Percentiles rank a stretch among this genome's conserved stretches.
Conservation (phyloP, 2,329 filamentous ascomycete genomes). For the Rhinocladiella mackenziei region DNA sequence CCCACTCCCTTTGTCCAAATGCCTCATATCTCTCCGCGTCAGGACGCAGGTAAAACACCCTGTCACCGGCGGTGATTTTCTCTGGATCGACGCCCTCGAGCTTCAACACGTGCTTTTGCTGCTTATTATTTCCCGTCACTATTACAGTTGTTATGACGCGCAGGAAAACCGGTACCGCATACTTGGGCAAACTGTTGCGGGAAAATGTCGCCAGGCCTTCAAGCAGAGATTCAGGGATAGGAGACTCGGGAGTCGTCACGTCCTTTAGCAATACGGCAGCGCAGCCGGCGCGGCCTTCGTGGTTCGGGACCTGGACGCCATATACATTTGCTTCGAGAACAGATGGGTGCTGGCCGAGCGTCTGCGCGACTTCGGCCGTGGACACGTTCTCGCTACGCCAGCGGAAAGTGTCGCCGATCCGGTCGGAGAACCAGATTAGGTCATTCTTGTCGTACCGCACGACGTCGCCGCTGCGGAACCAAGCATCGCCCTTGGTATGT, state of each 20-base stretch:
- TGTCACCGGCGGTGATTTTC: slow-evolving; percentile 46
- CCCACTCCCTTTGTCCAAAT: slow-evolving; percentile 67
- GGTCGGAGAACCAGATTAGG: slow-evolving; percentile 66
- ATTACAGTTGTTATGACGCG: slow-evolving; percentile 61
- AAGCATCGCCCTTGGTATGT: slow-evolving; percentile 63
- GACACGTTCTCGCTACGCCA: slow-evolving; percentile 70
- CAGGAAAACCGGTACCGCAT: slow-evolving; percentile 74
- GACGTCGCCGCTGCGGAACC: slow-evolving; percentile 66
- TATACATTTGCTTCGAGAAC: slow-evolving; percentile 58
- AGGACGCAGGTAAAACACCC: slow-evolving; percentile 62
- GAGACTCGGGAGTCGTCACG: slow-evolving; percentile 8
- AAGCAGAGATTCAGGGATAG: slow-evolving; percentile 10
- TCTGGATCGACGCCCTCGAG: slow-evolving; percentile 67
- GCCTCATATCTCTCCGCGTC: slow-evolving; percentile 59
- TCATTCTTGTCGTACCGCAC: slow-evolving; percentile 59
- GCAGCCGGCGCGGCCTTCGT: slow-evolving; percentile 66
- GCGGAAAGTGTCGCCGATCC: slow-evolving; percentile 68
- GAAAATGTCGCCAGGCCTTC: slow-evolving; percentile 25
- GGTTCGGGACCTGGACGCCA: slow-evolving; percentile 60
- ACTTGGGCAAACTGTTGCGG: slow-evolving; percentile 62
- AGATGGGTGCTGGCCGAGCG: slow-evolving; percentile 57
- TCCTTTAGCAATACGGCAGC: slow-evolving; percentile 46
- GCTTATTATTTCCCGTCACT: slow-evolving; percentile 81
- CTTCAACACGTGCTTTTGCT: slow-evolving; percentile 73
- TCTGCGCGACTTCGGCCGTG: slow-evolving; percentile 63